Evolutionary conservation across 2,329 filamentous ascomycete genomes (phyloP), one percentile per base, ranked within the genome.

Genomic region (Penicillium carneum): DNA sequence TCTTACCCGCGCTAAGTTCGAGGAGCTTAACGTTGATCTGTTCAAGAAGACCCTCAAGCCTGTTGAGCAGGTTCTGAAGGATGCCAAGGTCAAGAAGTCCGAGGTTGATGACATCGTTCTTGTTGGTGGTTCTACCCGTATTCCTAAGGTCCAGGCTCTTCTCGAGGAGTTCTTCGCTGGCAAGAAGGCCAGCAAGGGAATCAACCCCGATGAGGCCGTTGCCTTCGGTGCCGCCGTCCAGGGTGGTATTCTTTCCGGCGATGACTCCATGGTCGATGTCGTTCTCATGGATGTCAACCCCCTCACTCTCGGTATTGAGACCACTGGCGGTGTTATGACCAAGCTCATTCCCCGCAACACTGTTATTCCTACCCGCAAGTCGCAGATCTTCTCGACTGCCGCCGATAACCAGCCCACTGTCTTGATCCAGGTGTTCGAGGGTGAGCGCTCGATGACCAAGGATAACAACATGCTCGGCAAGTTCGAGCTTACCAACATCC

Each of bases 1-100:
- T 66, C 88, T 99, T 55, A 97, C 94, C 80, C 92, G 94, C 73
- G 95, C 95, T 86, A 98, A 98, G 87, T 98, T 99, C 76, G 95
- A 99, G 84, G 94, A 98, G 84, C 88, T 98, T 74, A 98, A 98
- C 90, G 93, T 93, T 73, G 94, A 98, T 76, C 89, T 98, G 65
- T 98, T 98, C 90, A 97, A 97, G 90, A 96, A 95, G 88, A 98
- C 95, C 61, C 88, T 98, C 70, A 97, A 97, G 88, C 94, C 95
- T 61, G 95, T 98, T 70, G 93, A 98, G 85, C 93, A 97, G 87
- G 95, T 98, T 71, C 87, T 99, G 77, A 96, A 97, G 86, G 95
- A 98, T 73, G 93, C 93, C 79, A 97, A 97, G 86, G 86, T 97
- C 74, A 94, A 94, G 89, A 98, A 97, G 90, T 83, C 82, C 65